Evolutionary conservation across 257 asterid species (phyloP), one percentile per base, ranked within the genome.

Genomic region (Ophiorrhiza pumila): DNA sequence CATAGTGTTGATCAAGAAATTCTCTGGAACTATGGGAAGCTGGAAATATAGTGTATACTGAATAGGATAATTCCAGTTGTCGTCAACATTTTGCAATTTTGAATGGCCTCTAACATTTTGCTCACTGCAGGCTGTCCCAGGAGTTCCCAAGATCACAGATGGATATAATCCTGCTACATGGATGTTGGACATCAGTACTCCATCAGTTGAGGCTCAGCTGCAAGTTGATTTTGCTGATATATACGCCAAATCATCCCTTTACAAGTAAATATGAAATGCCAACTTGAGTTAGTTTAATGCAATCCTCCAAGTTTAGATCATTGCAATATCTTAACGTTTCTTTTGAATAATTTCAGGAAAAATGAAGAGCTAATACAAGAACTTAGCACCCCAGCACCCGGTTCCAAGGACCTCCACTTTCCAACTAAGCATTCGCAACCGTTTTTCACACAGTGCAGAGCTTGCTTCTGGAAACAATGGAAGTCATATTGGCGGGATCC

Each of bases 131-230:
- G 80, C 76, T 66, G 68, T 83, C 57, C 81, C 77, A 7, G 90
- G 90, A 55, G 81, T 87, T 53, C 79, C 85, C 14, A 83, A 77
- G 79, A 87, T 85, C 9, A 78, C 71, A 58, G 75, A 74, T 5
- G 90, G 90, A 20, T 77, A 74, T 43, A 85, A 85, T 71, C 90
- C 92, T 57, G 88, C 93, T 3, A 87, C 90, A 1, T 87, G 93
- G 93, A 80, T 87, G 85, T 77, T 87, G 73, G 90, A 87, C 7
- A 52, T 85, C 56, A 83, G 72, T 76, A 39, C 88, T 57, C 73
- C 83, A 31, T 64, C 81, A 60, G 71, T 78, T 43, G 93, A 85
- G 69, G 69, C 65, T 45, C 79, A 74, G 53, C 83, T 85, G 20
- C 77, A 73, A 52, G 82, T 87, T 25, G 87, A 85, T 67, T 85